phyloP scores from a whole-genome alignment of 1,139 yeast genomes.

The Ashbya aceris region DNA sequence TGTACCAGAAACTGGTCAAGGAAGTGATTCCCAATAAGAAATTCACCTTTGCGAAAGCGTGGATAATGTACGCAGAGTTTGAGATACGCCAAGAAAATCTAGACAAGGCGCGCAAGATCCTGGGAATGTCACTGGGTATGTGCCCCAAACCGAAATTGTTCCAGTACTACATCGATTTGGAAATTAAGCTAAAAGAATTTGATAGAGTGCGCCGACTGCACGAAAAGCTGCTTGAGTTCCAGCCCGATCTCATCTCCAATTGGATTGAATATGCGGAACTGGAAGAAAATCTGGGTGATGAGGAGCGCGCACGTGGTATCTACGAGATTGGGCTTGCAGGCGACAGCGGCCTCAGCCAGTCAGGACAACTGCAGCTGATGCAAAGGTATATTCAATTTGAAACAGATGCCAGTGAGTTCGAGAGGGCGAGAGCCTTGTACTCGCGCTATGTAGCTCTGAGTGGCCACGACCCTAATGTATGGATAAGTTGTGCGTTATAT shows the following conservation, averaged over 20 bases:
- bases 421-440: conserved; percentile 46
- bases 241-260: conserved; percentile 35
- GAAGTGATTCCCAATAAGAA: conserved; percentile 43
- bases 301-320: conserved; percentile 55
- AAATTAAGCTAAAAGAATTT: conserved; percentile 52
- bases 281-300: conserved; percentile 64
- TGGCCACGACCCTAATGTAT: conserved; percentile 35
- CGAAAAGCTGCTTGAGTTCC: conserved; percentile 54
- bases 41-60: conserved; percentile 63
- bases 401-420: conserved; percentile 49
- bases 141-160: conserved; percentile 54
- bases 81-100: conserved; percentile 55
- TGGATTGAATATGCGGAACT: conserved; percentile 59
- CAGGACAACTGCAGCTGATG: conserved; percentile 9
- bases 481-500: conserved; percentile 65
- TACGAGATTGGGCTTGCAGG: conserved; percentile 41
- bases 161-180: conserved; percentile 49
- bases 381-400: conserved; percentile 46
- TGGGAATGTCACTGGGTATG: conserved; percentile 66
- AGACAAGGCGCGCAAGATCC: conserved; percentile 49
- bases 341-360: conserved; percentile 11
- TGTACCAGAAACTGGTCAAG: conserved; percentile 43
- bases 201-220: conserved; percentile 69
- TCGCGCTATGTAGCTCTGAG: conserved; percentile 35
- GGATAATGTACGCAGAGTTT: conserved; percentile 67